Conservation (phyloP, 257 asterid genomes). For the Scutellaria barbata region DNA sequence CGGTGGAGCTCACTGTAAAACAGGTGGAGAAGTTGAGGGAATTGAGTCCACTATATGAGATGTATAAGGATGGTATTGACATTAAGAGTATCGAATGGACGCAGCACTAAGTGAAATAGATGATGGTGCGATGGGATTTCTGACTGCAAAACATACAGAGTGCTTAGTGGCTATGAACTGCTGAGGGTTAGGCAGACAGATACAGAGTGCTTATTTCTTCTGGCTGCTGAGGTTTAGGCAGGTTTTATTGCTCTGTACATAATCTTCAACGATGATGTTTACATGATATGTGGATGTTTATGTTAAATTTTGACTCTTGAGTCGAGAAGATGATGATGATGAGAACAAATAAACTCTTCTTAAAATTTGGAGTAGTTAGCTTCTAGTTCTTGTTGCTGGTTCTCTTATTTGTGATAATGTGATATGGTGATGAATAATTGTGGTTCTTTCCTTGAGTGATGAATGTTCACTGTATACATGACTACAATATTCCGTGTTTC, state of each 20-base stretch:
- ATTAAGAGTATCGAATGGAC: conserved; percentile 91
- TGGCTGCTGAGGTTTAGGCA: conserved; percentile 4
- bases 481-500: too few relatives aligned
- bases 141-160: too few relatives aligned
- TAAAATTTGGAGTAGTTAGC: conserved; percentile 1
- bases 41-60: conserved; percentile 97
- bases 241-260: conserved; percentile 39
- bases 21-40: conserved; percentile 97
- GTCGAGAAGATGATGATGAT: conserved; percentile 21
- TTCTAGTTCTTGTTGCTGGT: background rate
- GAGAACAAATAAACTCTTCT: conserved; percentile 12
- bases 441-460: too few relatives aligned
- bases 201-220: conserved; percentile 25
- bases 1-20: conserved; percentile 80
- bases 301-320: conserved; percentile 30
- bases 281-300: conserved; percentile 17
- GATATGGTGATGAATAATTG: conserved; percentile 17
- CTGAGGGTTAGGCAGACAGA: background rate
- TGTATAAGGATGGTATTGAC: conserved; percentile 93
- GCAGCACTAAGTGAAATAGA: conserved; percentile 56
- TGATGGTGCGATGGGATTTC: too few relatives aligned
- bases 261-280: background rate
- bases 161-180: too few relatives aligned
- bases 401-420: background rate
- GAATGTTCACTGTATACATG: too few relatives aligned